These are phyloP conservation scores for Begonia peltatifolia DNA, from an alignment of 306 rosid genomes.

Conservation along the genomic window DNA sequence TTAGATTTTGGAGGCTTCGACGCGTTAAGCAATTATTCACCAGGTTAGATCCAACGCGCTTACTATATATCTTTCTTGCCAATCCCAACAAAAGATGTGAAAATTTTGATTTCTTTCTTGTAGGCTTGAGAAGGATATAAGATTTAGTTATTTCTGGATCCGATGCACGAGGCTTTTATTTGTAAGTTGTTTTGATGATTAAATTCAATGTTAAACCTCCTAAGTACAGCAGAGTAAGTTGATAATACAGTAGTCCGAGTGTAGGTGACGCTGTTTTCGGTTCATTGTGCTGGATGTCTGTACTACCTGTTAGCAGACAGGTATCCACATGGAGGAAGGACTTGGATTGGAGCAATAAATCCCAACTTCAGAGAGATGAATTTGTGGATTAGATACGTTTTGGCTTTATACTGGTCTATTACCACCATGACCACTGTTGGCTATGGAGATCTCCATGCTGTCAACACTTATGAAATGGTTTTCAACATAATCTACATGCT, in stretches of 20 bases:
- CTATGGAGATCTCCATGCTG: constrained; percentile 89
- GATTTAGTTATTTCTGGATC: constrained; percentile 78
- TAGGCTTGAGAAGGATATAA: constrained; percentile 95
- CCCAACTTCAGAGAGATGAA: constrained; percentile 66
- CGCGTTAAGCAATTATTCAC: constrained; percentile 72
- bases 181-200: constrained; percentile 29
- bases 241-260: not conserved
- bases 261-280: constrained; percentile 58
- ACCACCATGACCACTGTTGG: constrained; percentile 97
- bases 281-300: constrained; percentile 83
- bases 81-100: not conserved
- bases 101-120: not conserved
- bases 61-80: too few relatives aligned
- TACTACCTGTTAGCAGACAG: constrained; percentile 66
- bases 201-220: too few relatives aligned
- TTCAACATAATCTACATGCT: constrained; percentile 85
- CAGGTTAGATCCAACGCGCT: constrained; percentile 25
- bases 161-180: constrained; percentile 69
- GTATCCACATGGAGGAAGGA: constrained; percentile 52
- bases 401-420: constrained; percentile 83
- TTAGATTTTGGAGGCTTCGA: constrained; percentile 75
- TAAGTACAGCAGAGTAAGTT: too few relatives aligned
- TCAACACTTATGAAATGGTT: constrained; percentile 66
- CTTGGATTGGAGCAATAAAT: constrained; percentile 69
- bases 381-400: constrained; percentile 48